Percentiles rank a stretch among this genome's conserved stretches.
Evolutionary conservation across 163 green algal species (phyloP).

Genomic region (Smithsoniella earleae): DNA sequence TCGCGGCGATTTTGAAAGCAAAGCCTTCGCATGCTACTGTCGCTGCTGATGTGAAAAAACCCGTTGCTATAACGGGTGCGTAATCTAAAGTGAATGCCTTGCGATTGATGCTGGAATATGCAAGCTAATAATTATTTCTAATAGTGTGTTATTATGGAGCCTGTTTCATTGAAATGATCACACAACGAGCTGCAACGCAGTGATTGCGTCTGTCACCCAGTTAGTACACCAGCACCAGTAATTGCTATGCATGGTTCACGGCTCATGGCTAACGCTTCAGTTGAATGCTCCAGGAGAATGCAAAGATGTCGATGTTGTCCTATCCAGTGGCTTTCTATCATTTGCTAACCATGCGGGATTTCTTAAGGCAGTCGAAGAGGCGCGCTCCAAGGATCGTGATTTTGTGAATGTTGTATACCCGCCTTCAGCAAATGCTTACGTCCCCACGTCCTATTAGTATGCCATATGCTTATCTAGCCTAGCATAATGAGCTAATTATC

Average conservation of each 20-base stretch:
- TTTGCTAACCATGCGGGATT: constrained; percentile 81
- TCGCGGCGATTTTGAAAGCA: not conserved
- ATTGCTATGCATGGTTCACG: not conserved
- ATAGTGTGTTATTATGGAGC: no score
- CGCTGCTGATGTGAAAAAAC: not conserved
- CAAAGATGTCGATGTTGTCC: constrained; percentile 59
- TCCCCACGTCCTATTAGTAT: not conserved
- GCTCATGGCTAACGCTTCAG: not conserved
- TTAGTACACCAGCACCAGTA: not conserved
- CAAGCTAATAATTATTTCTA: no score
- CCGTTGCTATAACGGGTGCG: constrained; percentile 7
- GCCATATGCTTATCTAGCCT: not conserved
- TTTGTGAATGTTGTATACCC: no score
- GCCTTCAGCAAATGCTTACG: not conserved
- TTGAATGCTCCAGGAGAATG: not conserved
- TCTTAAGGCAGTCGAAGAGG: constrained; percentile 67
- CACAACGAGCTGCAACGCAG: not conserved
- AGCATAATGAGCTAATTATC: not conserved
- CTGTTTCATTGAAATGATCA: no score
- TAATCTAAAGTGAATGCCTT: not conserved
- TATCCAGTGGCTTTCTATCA: constrained; percentile 76
- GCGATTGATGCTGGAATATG: not conserved
- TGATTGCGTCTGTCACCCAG: not conserved
- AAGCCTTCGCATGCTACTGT: not conserved
- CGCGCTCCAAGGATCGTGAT: constrained; percentile 33